Conservation (phyloP, 106 monocot genomes). For the Hemerocallis citrina region DNA sequence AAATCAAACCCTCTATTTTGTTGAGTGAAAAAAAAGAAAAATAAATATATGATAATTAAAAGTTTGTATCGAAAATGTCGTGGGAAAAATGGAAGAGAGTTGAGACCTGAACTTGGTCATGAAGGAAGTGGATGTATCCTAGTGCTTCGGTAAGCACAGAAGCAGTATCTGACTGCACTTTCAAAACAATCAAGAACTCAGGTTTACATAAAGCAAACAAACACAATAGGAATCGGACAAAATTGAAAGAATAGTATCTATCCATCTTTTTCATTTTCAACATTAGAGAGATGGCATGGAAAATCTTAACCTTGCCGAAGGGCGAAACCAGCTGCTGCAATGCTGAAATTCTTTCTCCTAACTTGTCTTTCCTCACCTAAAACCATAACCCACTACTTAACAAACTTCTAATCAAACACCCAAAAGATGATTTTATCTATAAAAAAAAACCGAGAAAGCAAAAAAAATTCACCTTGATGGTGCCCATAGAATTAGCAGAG, state of each 20-base stretch:
- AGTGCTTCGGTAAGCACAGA: neutral
- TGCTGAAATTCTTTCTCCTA: neutral
- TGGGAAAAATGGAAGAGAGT: no score
- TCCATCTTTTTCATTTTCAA: no score
- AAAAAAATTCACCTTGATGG: neutral
- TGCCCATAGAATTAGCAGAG: neutral
- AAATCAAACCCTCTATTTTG: no score
- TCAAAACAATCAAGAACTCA: no score
- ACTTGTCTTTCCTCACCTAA: constrained; percentile 1
- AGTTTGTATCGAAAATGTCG: no score
- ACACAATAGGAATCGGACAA: no score
- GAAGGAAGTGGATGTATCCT: neutral
- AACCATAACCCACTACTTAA: neutral
- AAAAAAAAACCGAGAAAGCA: neutral
- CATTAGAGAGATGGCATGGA: no score
- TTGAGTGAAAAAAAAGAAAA: no score
- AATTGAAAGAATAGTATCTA: no score
- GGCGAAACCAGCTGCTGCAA: constrained; percentile 1
- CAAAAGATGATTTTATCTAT: neutral
- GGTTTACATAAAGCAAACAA: no score
- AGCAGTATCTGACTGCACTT: constrained; percentile 30
- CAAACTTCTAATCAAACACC: neutral
- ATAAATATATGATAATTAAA: no score
- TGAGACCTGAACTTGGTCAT: no score
- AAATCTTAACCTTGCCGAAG: neutral